Conservation (phyloP, 73 alveolate genomes). For the Blepharisma japonicum region DNA sequence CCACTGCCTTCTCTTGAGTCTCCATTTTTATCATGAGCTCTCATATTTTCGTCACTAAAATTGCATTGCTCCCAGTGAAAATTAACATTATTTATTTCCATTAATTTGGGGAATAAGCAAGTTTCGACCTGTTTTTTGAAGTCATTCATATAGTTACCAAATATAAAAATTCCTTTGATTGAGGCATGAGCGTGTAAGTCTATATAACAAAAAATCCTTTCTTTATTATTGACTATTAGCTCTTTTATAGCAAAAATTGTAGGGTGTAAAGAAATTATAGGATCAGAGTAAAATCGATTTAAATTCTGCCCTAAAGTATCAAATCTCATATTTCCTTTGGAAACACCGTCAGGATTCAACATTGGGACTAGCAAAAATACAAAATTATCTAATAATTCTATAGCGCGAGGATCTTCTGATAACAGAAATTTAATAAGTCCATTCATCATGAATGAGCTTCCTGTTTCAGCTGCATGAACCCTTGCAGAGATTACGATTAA, state of each 20-base stretch:
- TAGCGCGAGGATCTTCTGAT: conserved; percentile 38
- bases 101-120: conserved; percentile 55
- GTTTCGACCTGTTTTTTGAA: conserved; percentile 47
- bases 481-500: conserved; percentile 40
- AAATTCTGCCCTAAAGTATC: conserved; percentile 53
- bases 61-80: conserved; percentile 62
- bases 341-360: conserved; percentile 68
- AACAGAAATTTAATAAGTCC: conserved; percentile 34
- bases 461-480: conserved; percentile 44
- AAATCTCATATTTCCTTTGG: conserved; percentile 50
- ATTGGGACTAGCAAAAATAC: conserved; percentile 57
- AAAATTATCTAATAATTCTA: conserved; percentile 43
- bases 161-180: conserved; percentile 61
- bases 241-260: conserved; percentile 57
- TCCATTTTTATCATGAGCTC: conserved; percentile 50
- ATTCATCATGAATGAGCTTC: conserved; percentile 32
- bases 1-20: conserved; percentile 66
- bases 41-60: conserved; percentile 59
- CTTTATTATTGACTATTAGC: conserved; percentile 23
- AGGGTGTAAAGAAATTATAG: conserved; percentile 51
- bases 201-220: conserved; percentile 43
- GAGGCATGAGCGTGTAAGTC: conserved; percentile 80
- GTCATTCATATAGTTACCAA: conserved; percentile 54
- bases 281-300: conserved; percentile 53
- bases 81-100: conserved; percentile 60